Evolutionary conservation across 176 grass and related monocot genomes (phyloP).

Genomic region (Coix lacrymajobi): DNA sequence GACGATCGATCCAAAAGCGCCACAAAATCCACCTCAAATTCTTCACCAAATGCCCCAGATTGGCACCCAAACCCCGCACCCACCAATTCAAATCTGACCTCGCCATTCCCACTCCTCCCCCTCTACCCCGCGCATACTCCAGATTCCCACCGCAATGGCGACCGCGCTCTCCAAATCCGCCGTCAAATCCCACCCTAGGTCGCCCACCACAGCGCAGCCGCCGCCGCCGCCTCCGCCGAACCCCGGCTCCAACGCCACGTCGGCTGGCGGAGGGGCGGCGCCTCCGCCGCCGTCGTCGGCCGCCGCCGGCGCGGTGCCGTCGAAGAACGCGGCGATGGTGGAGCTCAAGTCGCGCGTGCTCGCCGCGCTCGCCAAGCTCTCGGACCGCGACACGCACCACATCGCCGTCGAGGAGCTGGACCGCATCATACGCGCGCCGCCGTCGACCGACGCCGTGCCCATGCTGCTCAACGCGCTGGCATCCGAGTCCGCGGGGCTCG

Average conservation of each 20-base stretch:
- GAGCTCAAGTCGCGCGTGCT: conserved; percentile 92
- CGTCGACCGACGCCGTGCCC: conserved; percentile 68
- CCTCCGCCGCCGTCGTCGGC: neutral
- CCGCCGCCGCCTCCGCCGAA: conserved; percentile 11
- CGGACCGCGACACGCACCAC: conserved; percentile 94
- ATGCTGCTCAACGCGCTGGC: conserved; percentile 77
- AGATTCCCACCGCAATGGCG: conserved; percentile 42
- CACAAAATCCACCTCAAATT: conserved; percentile 12
- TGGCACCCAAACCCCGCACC: conserved; percentile 1
- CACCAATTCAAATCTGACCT: conserved; percentile 43
- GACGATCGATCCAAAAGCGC: conserved; percentile 9
- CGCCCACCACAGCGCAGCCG: conserved; percentile 33
- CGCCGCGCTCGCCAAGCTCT: conserved; percentile 71
- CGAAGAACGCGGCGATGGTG: conserved; percentile 68
- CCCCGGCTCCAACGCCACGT: neutral
- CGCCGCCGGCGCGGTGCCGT: conserved; percentile 5
- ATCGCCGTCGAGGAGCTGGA: conserved; percentile 90
- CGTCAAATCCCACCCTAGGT: conserved; percentile 34
- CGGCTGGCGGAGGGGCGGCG: neutral
- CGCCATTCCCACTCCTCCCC: neutral
- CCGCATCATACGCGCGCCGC: conserved; percentile 67
- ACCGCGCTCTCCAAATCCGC: conserved; percentile 45
- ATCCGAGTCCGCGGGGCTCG: conserved; percentile 46
- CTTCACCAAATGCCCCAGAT: conserved; percentile 3
- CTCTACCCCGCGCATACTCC: neutral